Evolutionary conservation across 176 grass and related monocot genomes (phyloP).

Genomic region (Areca catechu): DNA sequence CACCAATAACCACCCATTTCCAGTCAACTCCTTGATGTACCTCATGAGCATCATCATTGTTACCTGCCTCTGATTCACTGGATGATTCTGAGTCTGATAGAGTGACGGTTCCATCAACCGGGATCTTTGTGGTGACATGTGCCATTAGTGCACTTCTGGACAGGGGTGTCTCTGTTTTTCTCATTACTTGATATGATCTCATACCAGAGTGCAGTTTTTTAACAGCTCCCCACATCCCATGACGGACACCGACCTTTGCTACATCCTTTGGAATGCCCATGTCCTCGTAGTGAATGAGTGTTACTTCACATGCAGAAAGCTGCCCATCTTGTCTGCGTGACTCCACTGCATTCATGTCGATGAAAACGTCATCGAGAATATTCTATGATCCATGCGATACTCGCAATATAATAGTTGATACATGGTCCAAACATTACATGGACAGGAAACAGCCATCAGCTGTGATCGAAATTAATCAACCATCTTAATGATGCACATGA

Average conservation of each 20-base stretch:
- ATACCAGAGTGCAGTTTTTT: slow-evolving; percentile 87
- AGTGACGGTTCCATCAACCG: slow-evolving; percentile 15
- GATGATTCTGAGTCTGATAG: slow-evolving; percentile 7
- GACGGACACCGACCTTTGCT: slow-evolving; percentile 81
- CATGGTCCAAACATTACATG: too few relatives aligned
- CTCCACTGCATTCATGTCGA: slow-evolving; percentile 38
- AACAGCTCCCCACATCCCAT: slow-evolving; percentile 97
- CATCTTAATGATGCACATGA: too few relatives aligned
- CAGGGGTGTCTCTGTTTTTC: slow-evolving; percentile 28
- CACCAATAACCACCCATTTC: slow-evolving; percentile 79
- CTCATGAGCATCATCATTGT: slow-evolving; percentile 12
- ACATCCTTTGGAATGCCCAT: slow-evolving; percentile 99
- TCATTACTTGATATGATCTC: slow-evolving; percentile 68
- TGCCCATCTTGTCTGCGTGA: slow-evolving; percentile 69
- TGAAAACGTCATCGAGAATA: background rate
- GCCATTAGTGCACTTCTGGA: slow-evolving; percentile 56
- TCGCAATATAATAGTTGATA: too few relatives aligned
- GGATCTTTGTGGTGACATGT: slow-evolving; percentile 48
- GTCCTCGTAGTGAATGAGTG: slow-evolving; percentile 78
- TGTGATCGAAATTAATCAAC: too few relatives aligned
- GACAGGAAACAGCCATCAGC: too few relatives aligned
- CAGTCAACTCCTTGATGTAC: slow-evolving; percentile 50
- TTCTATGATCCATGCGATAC: too few relatives aligned
- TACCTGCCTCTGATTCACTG: background rate
- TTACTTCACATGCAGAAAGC: slow-evolving; percentile 81